phyloP scores from a whole-genome alignment of 768 basidiomycete species.

The Tylopilus sp. region DNA sequence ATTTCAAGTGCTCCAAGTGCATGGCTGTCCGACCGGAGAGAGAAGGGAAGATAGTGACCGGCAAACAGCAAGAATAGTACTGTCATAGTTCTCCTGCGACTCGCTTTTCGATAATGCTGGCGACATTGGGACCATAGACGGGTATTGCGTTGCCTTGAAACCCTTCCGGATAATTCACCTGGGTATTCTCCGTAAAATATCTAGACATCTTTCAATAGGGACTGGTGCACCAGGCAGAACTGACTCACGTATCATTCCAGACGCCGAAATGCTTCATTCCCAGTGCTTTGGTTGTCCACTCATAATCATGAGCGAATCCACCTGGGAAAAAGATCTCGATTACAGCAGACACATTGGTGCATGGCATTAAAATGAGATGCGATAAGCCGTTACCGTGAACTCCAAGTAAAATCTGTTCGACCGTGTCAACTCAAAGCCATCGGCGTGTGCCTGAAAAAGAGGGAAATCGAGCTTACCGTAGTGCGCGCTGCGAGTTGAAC shows the following conservation, averaged over 20 bases:
- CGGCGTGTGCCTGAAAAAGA: background rate
- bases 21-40: background rate
- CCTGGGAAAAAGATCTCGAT: constrained; percentile 82
- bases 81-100: constrained; percentile 34
- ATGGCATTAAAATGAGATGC: constrained; percentile 82
- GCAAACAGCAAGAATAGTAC: background rate
- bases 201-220: constrained; percentile 7
- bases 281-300: constrained; percentile 73
- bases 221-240: background rate
- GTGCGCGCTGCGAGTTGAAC: constrained; percentile 60
- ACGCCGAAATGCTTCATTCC: constrained; percentile 75
- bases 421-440: background rate
- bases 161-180: constrained; percentile 72
- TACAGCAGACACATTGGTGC: constrained; percentile 69
- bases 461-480: constrained; percentile 54
- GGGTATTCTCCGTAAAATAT: constrained; percentile 35
- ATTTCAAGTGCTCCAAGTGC: background rate
- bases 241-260: constrained; percentile 73
- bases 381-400: constrained; percentile 82
- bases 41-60: background rate
- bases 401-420: constrained; percentile 57
- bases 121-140: constrained; percentile 61
- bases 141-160: constrained; percentile 83
- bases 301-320: constrained; percentile 84
- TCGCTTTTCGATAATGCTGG: constrained; percentile 69